A percentile compares a stretch with the other conserved stretches of the same genome.
phyloP scores from a whole-genome alignment of 129 eudicot species.

The Glebionis coronaria region DNA sequence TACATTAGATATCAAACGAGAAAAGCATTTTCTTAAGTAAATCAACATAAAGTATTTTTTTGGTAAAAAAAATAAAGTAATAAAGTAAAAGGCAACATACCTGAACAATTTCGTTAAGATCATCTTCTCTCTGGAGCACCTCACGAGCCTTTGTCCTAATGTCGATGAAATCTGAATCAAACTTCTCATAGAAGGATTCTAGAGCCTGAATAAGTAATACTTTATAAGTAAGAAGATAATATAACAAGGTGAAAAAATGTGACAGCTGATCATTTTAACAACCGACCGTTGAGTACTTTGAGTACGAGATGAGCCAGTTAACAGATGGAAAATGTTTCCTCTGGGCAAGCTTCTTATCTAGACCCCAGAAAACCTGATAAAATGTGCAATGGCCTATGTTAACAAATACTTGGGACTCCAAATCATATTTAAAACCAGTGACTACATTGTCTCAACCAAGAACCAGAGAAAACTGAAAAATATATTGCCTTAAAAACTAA shows the following conservation, averaged over 20 bases:
- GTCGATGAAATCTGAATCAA: conserved; percentile 90
- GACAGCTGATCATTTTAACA: not conserved
- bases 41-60: not conserved
- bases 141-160: conserved; percentile 99
- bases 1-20: not conserved
- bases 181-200: conserved; percentile 93
- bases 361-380: conserved; percentile 97
- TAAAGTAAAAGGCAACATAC: conserved; percentile 43
- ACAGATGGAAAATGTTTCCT: conserved; percentile 99
- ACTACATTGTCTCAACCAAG: no score
- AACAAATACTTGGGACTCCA: not conserved
- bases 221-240: conserved; percentile 17
- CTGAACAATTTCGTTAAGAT: conserved; percentile 98
- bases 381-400: not conserved
- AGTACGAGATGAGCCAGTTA: conserved; percentile 98
- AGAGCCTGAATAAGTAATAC: conserved; percentile 58
- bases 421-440: not conserved
- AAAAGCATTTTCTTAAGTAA: not conserved
- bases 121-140: conserved; percentile 98
- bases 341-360: conserved; percentile 98
- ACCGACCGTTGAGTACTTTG: conserved; percentile 93
- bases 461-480: not conserved
- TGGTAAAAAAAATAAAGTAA: no score
- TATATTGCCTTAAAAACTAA: no score
- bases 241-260: not conserved